Percentiles rank a stretch among this genome's conserved stretches.
phyloP scores from a whole-genome alignment of 1,284 basidiomycete species.

The Pascua guehoae region DNA sequence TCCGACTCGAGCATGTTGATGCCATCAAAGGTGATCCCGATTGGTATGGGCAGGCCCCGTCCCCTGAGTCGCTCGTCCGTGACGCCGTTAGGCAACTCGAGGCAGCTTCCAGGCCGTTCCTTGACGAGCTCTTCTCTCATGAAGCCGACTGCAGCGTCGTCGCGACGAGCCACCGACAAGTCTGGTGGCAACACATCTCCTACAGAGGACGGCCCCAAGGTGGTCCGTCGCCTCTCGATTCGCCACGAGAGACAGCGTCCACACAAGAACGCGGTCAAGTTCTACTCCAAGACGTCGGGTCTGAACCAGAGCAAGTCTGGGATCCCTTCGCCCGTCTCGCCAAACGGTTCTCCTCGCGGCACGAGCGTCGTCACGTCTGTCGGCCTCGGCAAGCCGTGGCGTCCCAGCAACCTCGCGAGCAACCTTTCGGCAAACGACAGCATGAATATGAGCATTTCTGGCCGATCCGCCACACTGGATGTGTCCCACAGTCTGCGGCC shows the following conservation, averaged over 20 bases:
- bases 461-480: too few relatives aligned
- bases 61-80: background rate
- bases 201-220: background rate
- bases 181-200: conserved; percentile 4
- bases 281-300: conserved; percentile 10
- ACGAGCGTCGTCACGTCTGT: too few relatives aligned
- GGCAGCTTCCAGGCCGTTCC: conserved; percentile 13
- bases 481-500: too few relatives aligned
- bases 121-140: conserved; percentile 9
- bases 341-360: too few relatives aligned
- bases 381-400: too few relatives aligned
- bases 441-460: too few relatives aligned
- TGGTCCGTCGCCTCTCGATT: conserved; percentile 6
- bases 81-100: conserved; percentile 6
- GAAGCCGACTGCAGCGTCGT: conserved; percentile 17
- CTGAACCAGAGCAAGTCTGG: background rate
- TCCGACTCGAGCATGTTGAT: too few relatives aligned
- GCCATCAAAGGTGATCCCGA: conserved; percentile 2
- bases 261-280: conserved; percentile 10
- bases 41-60: conserved; percentile 9
- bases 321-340: conserved; percentile 7
- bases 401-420: too few relatives aligned
- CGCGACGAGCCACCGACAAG: conserved; percentile 6
- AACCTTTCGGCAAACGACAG: too few relatives aligned
- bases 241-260: conserved; percentile 11